A percentile compares a stretch with the other conserved stretches of the same genome.
Conservation (phyloP, 768 basidiomycete genomes). For the Tremella fuciformis region DNA sequence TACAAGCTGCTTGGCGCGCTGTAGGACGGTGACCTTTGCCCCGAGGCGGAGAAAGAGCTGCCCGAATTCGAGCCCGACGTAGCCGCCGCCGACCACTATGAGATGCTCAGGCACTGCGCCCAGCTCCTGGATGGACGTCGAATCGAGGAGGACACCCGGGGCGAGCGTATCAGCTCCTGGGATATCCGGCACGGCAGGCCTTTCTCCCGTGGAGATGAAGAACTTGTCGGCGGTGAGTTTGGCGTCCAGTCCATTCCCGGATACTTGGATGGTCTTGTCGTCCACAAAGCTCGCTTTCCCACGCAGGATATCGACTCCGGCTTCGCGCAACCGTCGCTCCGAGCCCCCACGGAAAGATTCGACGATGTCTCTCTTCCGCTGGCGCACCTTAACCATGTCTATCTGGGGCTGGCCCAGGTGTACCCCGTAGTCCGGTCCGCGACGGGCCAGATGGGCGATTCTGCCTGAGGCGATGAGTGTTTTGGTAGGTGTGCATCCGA, state of each 20-base stretch:
- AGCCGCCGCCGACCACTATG: conserved; percentile 23
- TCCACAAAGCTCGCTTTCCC: conserved; percentile 19
- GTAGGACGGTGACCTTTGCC: conserved; percentile 20
- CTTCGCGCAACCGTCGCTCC: conserved; percentile 10
- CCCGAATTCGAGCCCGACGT: conserved; percentile 26
- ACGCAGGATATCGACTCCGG: conserved; percentile 15
- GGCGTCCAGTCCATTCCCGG: conserved; percentile 7
- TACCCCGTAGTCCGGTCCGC: conserved; percentile 20
- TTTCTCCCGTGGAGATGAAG: conserved; percentile 25
- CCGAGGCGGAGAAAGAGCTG: conserved; percentile 27
- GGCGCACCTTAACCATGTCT: conserved; percentile 11
- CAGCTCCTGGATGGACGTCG: conserved; percentile 25
- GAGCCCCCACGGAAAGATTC: conserved; percentile 3
- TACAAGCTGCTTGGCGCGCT: conserved; percentile 18
- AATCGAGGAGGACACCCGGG: conserved; percentile 13
- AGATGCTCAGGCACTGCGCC: conserved; percentile 22
- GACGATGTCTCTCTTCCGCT: conserved; percentile 25
- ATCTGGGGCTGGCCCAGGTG: background rate
- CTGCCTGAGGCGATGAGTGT: conserved; percentile 21
- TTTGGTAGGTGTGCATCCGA: conserved; percentile 24
- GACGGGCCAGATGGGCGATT: conserved; percentile 17
- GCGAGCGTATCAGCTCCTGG: conserved; percentile 16
- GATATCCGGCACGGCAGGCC: conserved; percentile 11
- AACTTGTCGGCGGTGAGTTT: conserved; percentile 12
- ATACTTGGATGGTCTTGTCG: conserved; percentile 14